These are phyloP conservation scores for Trichophyton simii DNA, from an alignment of 2,329 filamentous ascomycete genomes.

Conservation along the genomic window DNA sequence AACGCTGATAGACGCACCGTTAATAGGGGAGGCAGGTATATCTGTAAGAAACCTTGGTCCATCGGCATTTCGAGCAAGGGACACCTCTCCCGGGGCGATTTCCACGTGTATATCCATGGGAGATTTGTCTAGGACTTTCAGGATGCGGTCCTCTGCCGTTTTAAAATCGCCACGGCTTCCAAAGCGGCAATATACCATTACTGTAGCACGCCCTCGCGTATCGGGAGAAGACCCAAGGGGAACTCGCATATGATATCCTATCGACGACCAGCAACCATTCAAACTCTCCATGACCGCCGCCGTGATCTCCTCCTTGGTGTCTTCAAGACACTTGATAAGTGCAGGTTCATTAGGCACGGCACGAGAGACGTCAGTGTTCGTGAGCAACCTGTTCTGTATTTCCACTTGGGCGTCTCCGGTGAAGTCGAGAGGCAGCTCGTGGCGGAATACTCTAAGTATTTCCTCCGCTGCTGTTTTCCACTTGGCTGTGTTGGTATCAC, in stretches of 20 bases:
- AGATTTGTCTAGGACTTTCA: not conserved
- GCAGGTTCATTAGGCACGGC: not conserved
- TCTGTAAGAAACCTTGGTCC: not conserved
- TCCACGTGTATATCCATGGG: not conserved
- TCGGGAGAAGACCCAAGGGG: not conserved
- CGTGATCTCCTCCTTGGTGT: not conserved
- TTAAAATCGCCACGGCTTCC: not conserved
- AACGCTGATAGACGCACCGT: slow-evolving; percentile 5
- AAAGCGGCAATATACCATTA: not conserved
- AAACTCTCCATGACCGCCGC: not conserved
- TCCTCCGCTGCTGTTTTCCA: not conserved
- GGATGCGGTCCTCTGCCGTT: not conserved
- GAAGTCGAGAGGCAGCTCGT: not conserved
- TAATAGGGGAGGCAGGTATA: not conserved
- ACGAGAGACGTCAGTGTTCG: not conserved
- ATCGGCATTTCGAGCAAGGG: not conserved
- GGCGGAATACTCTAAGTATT: not conserved
- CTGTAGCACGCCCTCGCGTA: not conserved
- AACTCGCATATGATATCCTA: not conserved
- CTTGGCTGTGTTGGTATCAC: not conserved
- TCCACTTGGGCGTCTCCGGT: not conserved
- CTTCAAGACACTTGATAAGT: not conserved
- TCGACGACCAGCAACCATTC: not conserved
- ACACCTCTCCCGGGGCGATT: not conserved
- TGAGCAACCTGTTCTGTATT: not conserved